These are phyloP conservation scores for Sclerotinia sclerotiorum DNA, from an alignment of 2,329 filamentous ascomycete species.

Conservation along the genomic window DNA sequence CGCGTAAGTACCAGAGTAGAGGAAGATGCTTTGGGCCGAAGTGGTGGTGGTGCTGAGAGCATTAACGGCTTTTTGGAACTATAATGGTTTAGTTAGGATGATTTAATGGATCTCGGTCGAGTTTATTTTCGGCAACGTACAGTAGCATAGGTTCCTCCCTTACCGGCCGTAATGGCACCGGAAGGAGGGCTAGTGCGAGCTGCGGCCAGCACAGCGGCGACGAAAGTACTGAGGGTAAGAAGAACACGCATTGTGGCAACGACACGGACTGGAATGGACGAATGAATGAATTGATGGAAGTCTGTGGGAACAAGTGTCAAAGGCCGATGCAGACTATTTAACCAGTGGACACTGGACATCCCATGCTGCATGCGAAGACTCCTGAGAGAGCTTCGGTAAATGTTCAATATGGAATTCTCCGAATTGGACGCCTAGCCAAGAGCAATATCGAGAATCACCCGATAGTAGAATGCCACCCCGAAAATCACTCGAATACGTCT, in stretches of 20 bases:
- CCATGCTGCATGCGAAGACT: background rate
- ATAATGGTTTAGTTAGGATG: conserved; percentile 26
- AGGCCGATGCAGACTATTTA: conserved; percentile 4
- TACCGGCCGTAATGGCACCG: conserved; percentile 49
- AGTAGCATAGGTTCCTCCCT: conserved; percentile 47
- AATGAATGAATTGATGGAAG: background rate
- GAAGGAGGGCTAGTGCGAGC: conserved; percentile 47
- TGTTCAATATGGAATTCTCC: background rate
- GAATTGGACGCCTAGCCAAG: conserved; percentile 3
- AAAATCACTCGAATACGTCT: background rate
- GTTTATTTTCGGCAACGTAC: conserved; percentile 32
- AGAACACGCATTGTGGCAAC: conserved; percentile 34
- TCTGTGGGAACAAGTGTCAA: background rate
- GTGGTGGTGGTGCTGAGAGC: conserved; percentile 50
- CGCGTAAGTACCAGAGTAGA: conserved; percentile 55
- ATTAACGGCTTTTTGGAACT: conserved; percentile 52
- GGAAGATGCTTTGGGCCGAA: conserved; percentile 53
- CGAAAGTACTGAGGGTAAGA: conserved; percentile 33
- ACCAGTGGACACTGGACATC: background rate
- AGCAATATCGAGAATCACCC: background rate
- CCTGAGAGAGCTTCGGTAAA: too few species aligned
- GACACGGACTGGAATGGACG: background rate
- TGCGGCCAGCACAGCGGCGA: conserved; percentile 34
- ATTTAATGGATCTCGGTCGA: background rate
- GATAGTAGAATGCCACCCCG: background rate